Percentiles rank a stretch among this genome's conserved stretches.
Conservation (phyloP, 2,329 filamentous ascomycete species). For the Tolypocladium sp. region DNA sequence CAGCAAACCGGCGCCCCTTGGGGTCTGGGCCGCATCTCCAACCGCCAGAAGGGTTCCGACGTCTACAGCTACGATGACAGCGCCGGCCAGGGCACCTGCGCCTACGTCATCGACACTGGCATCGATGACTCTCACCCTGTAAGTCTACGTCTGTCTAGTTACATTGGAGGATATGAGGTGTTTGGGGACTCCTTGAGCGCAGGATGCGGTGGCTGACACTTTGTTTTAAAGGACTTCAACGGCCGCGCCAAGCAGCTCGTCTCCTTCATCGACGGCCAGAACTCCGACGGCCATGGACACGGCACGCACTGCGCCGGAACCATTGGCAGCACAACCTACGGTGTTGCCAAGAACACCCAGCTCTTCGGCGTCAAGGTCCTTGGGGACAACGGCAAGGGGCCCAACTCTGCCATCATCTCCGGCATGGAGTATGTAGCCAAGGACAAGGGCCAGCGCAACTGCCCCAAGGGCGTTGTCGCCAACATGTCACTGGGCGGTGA, state of each 20-base stretch:
- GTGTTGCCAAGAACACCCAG: conserved; percentile 27
- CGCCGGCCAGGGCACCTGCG: conserved; percentile 25
- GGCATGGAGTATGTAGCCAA: conserved; percentile 28
- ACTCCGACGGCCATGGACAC: conserved; percentile 22
- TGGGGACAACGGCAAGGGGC: conserved; percentile 19
- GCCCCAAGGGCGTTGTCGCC: conserved; percentile 32
- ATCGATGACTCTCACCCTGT: conserved; percentile 20
- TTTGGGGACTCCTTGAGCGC: too few species aligned
- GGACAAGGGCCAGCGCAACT: conserved; percentile 22
- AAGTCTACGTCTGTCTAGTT: conserved; percentile 9
- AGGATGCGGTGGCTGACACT: neutral
- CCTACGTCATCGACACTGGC: conserved; percentile 34
- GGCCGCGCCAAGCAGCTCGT: conserved; percentile 26
- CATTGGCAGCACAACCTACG: conserved; percentile 23
- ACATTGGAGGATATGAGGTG: neutral
- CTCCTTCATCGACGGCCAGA: conserved; percentile 21
- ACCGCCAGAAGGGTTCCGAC: conserved; percentile 11
- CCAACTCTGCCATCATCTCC: conserved; percentile 27
- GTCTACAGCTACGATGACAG: conserved; percentile 17
- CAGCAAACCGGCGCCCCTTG: conserved; percentile 25
- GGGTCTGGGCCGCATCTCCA: conserved; percentile 25
- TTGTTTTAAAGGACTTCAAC: conserved; percentile 19
- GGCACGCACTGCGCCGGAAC: conserved; percentile 28
- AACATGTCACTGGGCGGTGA: conserved; percentile 42
- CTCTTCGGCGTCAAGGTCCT: conserved; percentile 30